Evolutionary conservation across 176 grass and related monocot genomes (phyloP).

Genomic region (Elymus sibiricus): DNA sequence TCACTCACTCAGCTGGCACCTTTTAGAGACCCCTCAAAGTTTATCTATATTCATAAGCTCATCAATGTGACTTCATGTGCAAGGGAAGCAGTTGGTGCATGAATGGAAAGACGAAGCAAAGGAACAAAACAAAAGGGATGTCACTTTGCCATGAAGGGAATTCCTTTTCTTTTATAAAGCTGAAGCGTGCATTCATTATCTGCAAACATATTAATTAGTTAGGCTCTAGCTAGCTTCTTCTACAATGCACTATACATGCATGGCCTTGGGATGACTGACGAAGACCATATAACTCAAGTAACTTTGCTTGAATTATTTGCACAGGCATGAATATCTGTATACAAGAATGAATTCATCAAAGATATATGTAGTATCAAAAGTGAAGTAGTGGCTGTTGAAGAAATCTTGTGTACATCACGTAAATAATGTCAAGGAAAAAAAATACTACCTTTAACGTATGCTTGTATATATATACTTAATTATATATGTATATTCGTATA

Average conservation of each 20-base stretch:
- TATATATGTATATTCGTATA: conserved; percentile 23
- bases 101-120: conserved; percentile 55
- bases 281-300: not conserved
- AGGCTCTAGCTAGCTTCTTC: not conserved
- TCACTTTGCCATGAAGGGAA: conserved; percentile 50
- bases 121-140: conserved; percentile 40
- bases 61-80: conserved; percentile 68
- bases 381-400: conserved; percentile 27
- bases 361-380: conserved; percentile 34
- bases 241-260: not conserved
- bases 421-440: conserved; percentile 31
- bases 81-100: conserved; percentile 70
- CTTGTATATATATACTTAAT: conserved; percentile 12
- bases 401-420: conserved; percentile 40
- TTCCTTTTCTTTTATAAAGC: conserved; percentile 20
- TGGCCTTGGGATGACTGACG: not conserved
- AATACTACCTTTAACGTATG: conserved; percentile 30
- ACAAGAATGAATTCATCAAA: conserved; percentile 32
- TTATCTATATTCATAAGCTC: conserved; percentile 42
- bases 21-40: conserved; percentile 28
- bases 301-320: conserved; percentile 35
- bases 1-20: conserved; percentile 14
- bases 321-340: conserved; percentile 22
- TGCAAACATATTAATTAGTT: not conserved
- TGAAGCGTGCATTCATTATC: conserved; percentile 7